Percentiles rank a stretch among this genome's conserved stretches.
Evolutionary conservation across 495 filamentous ascomycete species (phyloP).

Genomic region (Lepidopterella palustris): DNA sequence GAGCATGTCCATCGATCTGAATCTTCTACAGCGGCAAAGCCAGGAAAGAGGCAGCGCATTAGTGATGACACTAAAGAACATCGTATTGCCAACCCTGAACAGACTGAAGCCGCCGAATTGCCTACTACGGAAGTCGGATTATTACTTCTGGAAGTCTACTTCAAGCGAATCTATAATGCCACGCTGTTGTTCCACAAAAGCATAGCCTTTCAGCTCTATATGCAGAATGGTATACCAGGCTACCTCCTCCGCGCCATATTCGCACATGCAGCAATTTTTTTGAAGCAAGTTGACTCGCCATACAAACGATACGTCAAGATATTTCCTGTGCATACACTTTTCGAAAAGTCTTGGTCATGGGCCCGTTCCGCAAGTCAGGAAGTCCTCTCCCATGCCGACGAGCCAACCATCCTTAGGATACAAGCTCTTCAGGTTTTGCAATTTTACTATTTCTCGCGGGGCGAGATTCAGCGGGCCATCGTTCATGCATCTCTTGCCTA

Average conservation of each 20-base stretch:
- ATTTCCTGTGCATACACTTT: slow-evolving; percentile 1
- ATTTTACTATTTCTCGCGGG: slow-evolving; percentile 5
- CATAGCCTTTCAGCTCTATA: slow-evolving; percentile 2
- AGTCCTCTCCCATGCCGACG: slow-evolving; percentile 3
- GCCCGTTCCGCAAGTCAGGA: slow-evolving; percentile 4
- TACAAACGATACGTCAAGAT: not conserved
- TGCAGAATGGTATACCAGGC: not conserved
- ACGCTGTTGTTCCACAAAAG: slow-evolving; percentile 6
- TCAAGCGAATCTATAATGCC: slow-evolving; percentile 5
- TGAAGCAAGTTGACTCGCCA: slow-evolving; percentile 4
- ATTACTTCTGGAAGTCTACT: slow-evolving; percentile 6
- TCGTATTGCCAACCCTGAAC: not conserved
- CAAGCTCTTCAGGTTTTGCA: slow-evolving; percentile 9
- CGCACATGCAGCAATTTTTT: slow-evolving; percentile 7
- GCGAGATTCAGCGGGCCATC: slow-evolving; percentile 1
- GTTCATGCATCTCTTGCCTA: slow-evolving; percentile 7
- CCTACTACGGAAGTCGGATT: slow-evolving; percentile 4
- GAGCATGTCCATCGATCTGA: slow-evolving; percentile 4
- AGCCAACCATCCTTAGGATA: not conserved
- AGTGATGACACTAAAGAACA: not conserved
- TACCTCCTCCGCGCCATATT: slow-evolving; percentile 8
- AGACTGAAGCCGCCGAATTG: slow-evolving; percentile 4
- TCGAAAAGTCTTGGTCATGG: slow-evolving; percentile 9
- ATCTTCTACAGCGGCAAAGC: not conserved
- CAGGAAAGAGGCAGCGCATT: slow-evolving; percentile 5